phyloP scores from a whole-genome alignment of 2,329 filamentous ascomycete genomes.

The Pseudogymnoascus sp. region DNA sequence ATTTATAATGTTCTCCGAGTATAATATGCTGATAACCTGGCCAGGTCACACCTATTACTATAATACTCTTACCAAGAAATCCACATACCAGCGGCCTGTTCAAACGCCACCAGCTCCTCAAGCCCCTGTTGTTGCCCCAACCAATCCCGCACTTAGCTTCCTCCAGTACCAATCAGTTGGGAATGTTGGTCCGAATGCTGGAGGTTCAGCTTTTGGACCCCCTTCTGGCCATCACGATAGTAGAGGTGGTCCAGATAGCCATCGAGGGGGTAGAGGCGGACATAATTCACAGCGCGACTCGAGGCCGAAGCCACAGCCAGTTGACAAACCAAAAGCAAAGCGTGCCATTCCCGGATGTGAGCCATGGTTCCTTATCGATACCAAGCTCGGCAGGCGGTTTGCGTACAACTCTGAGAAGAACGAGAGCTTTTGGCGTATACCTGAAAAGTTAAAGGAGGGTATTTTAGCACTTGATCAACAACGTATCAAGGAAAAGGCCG shows the following conservation, averaged over 20 bases:
- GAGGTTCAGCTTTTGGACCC: conserved; percentile 26
- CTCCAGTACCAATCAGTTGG: conserved; percentile 36
- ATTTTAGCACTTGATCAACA: conserved; percentile 68
- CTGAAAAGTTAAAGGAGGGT: conserved; percentile 73
- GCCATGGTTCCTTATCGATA: conserved; percentile 89
- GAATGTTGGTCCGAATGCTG: conserved; percentile 33
- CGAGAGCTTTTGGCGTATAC: conserved; percentile 91
- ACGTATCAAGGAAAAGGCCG: conserved; percentile 53
- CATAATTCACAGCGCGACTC: conserved; percentile 40
- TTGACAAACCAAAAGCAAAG: conserved; percentile 75
- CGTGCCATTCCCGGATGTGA: conserved; percentile 71
- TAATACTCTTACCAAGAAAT: conserved; percentile 72
- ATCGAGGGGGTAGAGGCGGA: conserved; percentile 43
- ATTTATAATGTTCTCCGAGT: conserved; percentile 1
- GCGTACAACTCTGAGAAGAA: conserved; percentile 82
- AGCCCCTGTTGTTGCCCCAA: conserved; percentile 12
- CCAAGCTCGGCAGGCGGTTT: conserved; percentile 81
- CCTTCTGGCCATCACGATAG: conserved; percentile 21
- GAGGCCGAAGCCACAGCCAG: conserved; percentile 56
- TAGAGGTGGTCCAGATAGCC: conserved; percentile 36
- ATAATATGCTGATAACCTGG: conserved; percentile 15
- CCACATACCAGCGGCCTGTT: conserved; percentile 75
- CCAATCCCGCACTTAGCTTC: conserved; percentile 31
- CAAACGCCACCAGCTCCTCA: conserved; percentile 22
- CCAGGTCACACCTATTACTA: conserved; percentile 82